Evolutionary conservation across 805 yeast genomes (phyloP).

Genomic region (Nakazawaea holstii): DNA sequence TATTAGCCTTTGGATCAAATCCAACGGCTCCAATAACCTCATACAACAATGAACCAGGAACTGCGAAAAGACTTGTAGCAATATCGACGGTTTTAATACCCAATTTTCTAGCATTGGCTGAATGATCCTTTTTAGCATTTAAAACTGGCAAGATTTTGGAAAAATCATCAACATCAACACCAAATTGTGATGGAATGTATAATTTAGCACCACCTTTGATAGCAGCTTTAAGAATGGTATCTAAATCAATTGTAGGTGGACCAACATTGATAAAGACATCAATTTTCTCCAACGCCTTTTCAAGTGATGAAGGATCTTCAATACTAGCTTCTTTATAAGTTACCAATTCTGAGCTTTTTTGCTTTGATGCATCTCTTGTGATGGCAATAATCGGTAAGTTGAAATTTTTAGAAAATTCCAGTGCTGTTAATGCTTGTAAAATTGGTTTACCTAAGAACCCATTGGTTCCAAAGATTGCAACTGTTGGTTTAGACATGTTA

Average conservation of each 20-base stretch:
- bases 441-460: slow-evolving; percentile 49
- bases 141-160: slow-evolving; percentile 28
- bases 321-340: slow-evolving; percentile 33
- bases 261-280: slow-evolving; percentile 48
- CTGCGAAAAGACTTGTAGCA: slow-evolving; percentile 32
- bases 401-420: slow-evolving; percentile 35
- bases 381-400: slow-evolving; percentile 45
- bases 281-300: slow-evolving; percentile 35
- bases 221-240: slow-evolving; percentile 34
- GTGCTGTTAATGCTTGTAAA: slow-evolving; percentile 37
- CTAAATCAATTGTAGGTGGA: slow-evolving; percentile 26
- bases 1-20: slow-evolving; percentile 27
- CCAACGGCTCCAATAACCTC: slow-evolving; percentile 32
- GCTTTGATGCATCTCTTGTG: slow-evolving; percentile 36
- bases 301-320: slow-evolving; percentile 22
- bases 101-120: slow-evolving; percentile 30
- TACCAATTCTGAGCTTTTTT: slow-evolving; percentile 26
- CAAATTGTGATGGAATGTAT: slow-evolving; percentile 60
- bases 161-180: slow-evolving; percentile 34
- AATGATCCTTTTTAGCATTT: slow-evolving; percentile 29
- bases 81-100: slow-evolving; percentile 46
- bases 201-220: slow-evolving; percentile 39
- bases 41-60: slow-evolving; percentile 29
- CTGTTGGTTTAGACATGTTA: slow-evolving; percentile 23
- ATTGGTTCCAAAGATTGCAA: slow-evolving; percentile 49